A percentile compares a stretch with the other conserved stretches of the same genome.
phyloP scores from a whole-genome alignment of 2,329 filamentous ascomycete genomes.

The Zopfia rhizophila region DNA sequence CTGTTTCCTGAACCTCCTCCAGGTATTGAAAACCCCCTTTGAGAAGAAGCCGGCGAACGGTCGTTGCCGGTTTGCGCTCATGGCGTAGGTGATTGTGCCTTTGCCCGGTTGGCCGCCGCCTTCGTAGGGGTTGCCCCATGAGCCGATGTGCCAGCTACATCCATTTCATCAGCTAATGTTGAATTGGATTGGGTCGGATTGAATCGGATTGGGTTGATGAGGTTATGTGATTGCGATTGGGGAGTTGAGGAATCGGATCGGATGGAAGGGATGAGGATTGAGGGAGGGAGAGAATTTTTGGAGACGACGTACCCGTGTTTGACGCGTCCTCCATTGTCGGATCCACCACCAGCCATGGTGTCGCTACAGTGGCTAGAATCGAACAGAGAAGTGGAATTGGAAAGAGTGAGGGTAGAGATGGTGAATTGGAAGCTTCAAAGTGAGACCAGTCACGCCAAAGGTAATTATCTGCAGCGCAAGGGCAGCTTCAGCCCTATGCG shows the following conservation, averaged over 20 bases:
- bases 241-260: too few species aligned
- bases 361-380: constrained; percentile 17
- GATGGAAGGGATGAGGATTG: too few species aligned
- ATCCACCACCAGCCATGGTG: constrained; percentile 46
- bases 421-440: not conserved
- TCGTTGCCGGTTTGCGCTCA: constrained; percentile 89
- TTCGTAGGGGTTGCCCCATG: constrained; percentile 53
- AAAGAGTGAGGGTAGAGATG: not conserved
- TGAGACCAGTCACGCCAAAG: too few species aligned
- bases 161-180: too few species aligned
- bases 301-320: constrained; percentile 46
- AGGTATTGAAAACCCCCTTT: constrained; percentile 94
- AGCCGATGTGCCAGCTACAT: constrained; percentile 51
- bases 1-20: constrained; percentile 85
- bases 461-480: too few species aligned
- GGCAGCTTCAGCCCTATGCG: too few species aligned
- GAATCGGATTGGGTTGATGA: too few species aligned
- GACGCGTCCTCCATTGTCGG: constrained; percentile 34
- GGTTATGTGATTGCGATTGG: too few species aligned
- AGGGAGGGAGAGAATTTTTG: too few species aligned
- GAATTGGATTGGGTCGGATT: too few species aligned
- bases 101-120: constrained; percentile 62
- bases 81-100: constrained; percentile 74
- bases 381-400: not conserved
- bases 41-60: constrained; percentile 81